Evolutionary conservation across 2,329 filamentous ascomycete species (phyloP).

Genomic region (Nannizziopsis barbatae): DNA sequence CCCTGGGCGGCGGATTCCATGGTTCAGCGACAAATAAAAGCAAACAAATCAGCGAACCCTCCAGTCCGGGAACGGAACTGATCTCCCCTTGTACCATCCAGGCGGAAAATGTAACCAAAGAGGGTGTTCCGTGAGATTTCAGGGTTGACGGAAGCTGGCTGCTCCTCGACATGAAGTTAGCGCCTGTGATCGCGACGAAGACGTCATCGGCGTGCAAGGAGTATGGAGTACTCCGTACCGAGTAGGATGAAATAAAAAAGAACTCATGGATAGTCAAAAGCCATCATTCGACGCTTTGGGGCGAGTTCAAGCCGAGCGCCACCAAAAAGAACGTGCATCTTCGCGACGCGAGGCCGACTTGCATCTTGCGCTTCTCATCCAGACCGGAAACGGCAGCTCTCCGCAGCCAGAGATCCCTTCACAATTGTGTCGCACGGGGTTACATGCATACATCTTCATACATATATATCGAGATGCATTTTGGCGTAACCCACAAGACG

Average conservation of each 20-base stretch:
- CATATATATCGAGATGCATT: background rate
- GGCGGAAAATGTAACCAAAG: slow-evolving; percentile 6
- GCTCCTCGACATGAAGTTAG: background rate
- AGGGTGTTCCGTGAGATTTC: background rate
- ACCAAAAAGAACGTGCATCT: too few relatives aligned
- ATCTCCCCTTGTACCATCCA: slow-evolving; percentile 7
- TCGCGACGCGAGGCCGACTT: background rate
- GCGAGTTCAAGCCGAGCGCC: too few relatives aligned
- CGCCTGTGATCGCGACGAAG: background rate
- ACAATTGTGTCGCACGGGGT: background rate
- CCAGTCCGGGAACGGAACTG: slow-evolving; percentile 6
- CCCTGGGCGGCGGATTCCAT: too few relatives aligned
- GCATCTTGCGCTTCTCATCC: background rate
- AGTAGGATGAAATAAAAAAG: too few relatives aligned
- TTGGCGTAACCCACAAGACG: background rate
- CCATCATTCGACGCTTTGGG: too few relatives aligned
- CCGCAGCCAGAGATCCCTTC: background rate
- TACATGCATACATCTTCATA: background rate
- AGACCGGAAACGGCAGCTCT: background rate
- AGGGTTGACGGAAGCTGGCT: background rate
- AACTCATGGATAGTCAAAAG: too few relatives aligned
- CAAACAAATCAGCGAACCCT: too few relatives aligned
- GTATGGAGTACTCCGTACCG: too few relatives aligned
- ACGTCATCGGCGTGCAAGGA: too few relatives aligned
- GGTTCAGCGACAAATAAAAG: too few relatives aligned